These are phyloP conservation scores for Bjerkandera adusta DNA, from an alignment of 1,284 basidiomycete species.

Conservation along the genomic window DNA sequence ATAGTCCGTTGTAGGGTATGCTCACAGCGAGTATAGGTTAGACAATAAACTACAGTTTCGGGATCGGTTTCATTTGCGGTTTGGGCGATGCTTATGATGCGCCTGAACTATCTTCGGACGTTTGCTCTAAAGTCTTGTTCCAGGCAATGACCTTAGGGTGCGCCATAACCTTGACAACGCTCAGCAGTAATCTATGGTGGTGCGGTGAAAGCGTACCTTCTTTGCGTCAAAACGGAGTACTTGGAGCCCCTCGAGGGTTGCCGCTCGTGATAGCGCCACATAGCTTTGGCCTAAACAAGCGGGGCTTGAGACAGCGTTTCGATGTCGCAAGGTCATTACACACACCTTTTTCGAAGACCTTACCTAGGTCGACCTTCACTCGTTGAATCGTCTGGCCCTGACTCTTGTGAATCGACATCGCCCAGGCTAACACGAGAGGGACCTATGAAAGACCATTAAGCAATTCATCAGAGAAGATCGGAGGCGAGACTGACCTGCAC, in stretches of 20 bases:
- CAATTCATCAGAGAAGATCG: background rate
- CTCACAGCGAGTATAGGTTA: too few species aligned
- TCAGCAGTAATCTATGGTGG: background rate
- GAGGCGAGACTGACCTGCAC: slow-evolving; percentile 52
- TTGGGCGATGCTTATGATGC: background rate
- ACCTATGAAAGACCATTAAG: slow-evolving; percentile 42
- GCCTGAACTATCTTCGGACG: background rate
- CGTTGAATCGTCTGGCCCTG: slow-evolving; percentile 89
- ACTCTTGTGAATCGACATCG: slow-evolving; percentile 94
- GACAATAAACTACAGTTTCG: background rate
- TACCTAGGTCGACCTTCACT: slow-evolving; percentile 79
- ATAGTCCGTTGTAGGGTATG: too few species aligned
- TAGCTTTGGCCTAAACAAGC: slow-evolving; percentile 79
- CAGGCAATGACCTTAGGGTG: slow-evolving; percentile 70
- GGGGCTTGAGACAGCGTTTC: background rate
- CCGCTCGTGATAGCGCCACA: slow-evolving; percentile 94
- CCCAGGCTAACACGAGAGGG: slow-evolving; percentile 88
- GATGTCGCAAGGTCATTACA: slow-evolving; percentile 2
- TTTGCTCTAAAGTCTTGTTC: slow-evolving; percentile 56
- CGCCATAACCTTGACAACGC: slow-evolving; percentile 50
- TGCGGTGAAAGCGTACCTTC: slow-evolving; percentile 51
- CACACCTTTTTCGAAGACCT: slow-evolving; percentile 87
- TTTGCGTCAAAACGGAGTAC: slow-evolving; percentile 82
- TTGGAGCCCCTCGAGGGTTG: slow-evolving; percentile 87
- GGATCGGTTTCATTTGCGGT: background rate